A percentile compares a stretch with the other conserved stretches of the same genome.
Evolutionary conservation across 2,329 filamentous ascomycete species (phyloP).

Genomic region (Orbilia quercus): DNA sequence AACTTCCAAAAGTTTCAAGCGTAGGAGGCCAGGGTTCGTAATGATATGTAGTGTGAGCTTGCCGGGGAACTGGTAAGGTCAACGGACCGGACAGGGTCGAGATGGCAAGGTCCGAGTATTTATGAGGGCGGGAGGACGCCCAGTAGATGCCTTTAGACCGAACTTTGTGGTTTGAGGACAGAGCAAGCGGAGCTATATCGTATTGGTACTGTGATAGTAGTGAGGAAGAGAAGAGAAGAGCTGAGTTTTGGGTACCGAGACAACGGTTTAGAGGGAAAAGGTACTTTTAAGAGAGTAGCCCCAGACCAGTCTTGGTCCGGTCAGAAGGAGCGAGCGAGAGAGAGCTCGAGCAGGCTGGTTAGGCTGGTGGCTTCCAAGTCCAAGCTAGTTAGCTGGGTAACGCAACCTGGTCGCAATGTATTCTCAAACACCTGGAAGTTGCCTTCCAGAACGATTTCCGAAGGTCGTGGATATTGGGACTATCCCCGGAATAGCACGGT

Average conservation of each 20-base stretch:
- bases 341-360: conserved; percentile 55
- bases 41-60: conserved; percentile 23
- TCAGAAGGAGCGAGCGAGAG: conserved; percentile 39
- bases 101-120: conserved; percentile 32
- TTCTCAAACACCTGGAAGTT: conserved; percentile 55
- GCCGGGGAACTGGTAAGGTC: conserved; percentile 47
- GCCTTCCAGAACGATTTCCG: conserved; percentile 56
- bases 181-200: conserved; percentile 45
- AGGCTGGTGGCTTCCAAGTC: conserved; percentile 56
- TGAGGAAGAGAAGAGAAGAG: conserved; percentile 37
- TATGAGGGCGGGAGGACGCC: conserved; percentile 33
- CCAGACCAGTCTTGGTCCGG: conserved; percentile 45
- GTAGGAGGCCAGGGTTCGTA: conserved; percentile 37
- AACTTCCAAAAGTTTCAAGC: conserved; percentile 50
- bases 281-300: conserved; percentile 53
- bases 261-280: conserved; percentile 50
- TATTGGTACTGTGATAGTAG: conserved; percentile 26
- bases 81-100: conserved; percentile 30
- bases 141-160: too few relatives aligned
- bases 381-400: conserved; percentile 55
- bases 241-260: conserved; percentile 53
- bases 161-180: conserved; percentile 33
- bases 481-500: conserved; percentile 37
- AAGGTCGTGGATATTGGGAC: conserved; percentile 36
- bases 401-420: conserved; percentile 56